A percentile compares a stretch with the other conserved stretches of the same genome.
These are phyloP conservation scores for Mycena olivaceomarginata DNA, from an alignment of 768 basidiomycete genomes.

Conservation along the genomic window DNA sequence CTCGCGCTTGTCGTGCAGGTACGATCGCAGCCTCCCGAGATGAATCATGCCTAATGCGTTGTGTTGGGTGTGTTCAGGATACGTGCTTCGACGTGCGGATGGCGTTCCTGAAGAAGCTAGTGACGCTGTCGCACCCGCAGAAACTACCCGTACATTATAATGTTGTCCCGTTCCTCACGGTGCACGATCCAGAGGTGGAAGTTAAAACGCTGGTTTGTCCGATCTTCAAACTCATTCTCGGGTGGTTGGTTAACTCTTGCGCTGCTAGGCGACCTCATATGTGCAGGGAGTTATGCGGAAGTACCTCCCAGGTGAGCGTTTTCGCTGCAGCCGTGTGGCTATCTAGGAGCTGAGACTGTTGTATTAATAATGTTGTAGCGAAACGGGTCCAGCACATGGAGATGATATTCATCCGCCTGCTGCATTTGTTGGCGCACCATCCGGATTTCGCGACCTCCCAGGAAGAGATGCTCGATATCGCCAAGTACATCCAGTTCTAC, in stretches of 20 bases:
- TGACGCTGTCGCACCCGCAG: conserved; percentile 75
- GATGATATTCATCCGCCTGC: conserved; percentile 87
- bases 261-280: conserved; percentile 72
- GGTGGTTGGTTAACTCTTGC: conserved; percentile 34
- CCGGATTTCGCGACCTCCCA: conserved; percentile 88
- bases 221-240: neutral
- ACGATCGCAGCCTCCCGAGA: conserved; percentile 43
- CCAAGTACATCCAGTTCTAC: conserved; percentile 95
- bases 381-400: conserved; percentile 84
- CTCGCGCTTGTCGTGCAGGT: conserved; percentile 89
- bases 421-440: conserved; percentile 94
- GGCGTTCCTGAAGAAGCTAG: conserved; percentile 84
- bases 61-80: conserved; percentile 71
- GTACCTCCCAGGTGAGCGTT: conserved; percentile 64
- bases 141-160: conserved; percentile 86
- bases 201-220: conserved; percentile 77
- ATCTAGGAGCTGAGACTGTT: neutral
- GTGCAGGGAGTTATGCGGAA: conserved; percentile 68
- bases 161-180: conserved; percentile 90
- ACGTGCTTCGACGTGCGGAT: conserved; percentile 91
- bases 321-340: neutral
- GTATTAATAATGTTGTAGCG: conserved; percentile 54
- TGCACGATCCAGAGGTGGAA: conserved; percentile 94
- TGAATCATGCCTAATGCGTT: neutral
- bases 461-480: conserved; percentile 85